Evolutionary conservation across 352 stramenopile species (phyloP), one percentile per base, ranked within the genome.

Genomic region (Detonula confervacea): DNA sequence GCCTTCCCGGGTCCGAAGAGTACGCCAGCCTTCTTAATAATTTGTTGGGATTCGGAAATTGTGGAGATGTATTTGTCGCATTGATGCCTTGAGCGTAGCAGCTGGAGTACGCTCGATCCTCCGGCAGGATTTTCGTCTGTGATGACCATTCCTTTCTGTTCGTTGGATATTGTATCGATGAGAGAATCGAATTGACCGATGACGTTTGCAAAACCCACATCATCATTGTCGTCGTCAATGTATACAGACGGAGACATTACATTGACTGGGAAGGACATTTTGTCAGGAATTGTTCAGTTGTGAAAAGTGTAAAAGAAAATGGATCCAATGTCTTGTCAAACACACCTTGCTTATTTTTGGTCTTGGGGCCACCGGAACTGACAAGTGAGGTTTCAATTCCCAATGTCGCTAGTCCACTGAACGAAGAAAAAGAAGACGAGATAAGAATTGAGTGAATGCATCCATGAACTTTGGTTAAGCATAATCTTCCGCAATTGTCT

Each of bases 11-110:
- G 84, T 69, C 88, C 88, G 27, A 83, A 88, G 1, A 93, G 64
- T 14, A 93, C 54, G 37, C 88, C 88, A 42, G 87, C 80, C 16
- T 87, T 77, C 30, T 80, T 75, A 0, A 93, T 56, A 35, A 92
- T 81, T 44, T 81, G 52, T 66, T 93, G 88, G 14, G 82, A 81
- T 37, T 82, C 46, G 0, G 86, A 87, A 16, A 84, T 27, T 16
- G 84, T 93, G 2, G 84, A 92, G 16, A 92, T 67, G 69, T 93
- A 92, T 49, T 77, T 86, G n/a, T 83, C 49, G 62, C 88, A 93
- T 55, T 81, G 70, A 70, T 93, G 84, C 60, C 51, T 75, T 44
- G 70, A 68, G 65, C 70, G 63, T 1, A 93, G 68, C 35, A 91
- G 62, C 42, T 77, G 24, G 27, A 90, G 51, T 4, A 86, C 70